A percentile compares a stretch with the other conserved stretches of the same genome.
phyloP scores from a whole-genome alignment of 2,329 filamentous ascomycete species.

The Capronia americana region DNA sequence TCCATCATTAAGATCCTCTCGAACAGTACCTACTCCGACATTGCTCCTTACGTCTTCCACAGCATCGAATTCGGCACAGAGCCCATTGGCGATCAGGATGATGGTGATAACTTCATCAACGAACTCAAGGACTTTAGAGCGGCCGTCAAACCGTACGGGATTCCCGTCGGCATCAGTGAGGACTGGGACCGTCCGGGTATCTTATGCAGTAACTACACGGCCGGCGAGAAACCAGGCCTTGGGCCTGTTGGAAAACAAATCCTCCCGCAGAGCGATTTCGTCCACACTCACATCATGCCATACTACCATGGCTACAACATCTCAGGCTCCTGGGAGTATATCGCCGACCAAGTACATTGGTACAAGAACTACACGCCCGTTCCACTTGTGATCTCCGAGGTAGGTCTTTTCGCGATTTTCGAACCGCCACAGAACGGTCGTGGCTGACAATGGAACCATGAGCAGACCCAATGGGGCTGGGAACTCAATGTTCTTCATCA shows the following conservation, averaged over 20 bases:
- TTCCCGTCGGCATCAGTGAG: constrained; percentile 24
- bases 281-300: constrained; percentile 23
- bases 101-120: constrained; percentile 21
- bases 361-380: constrained; percentile 26
- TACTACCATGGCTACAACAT: constrained; percentile 24
- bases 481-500: constrained; percentile 23
- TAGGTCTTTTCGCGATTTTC: background rate
- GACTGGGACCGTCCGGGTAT: constrained; percentile 23
- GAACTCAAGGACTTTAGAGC: constrained; percentile 18
- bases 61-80: constrained; percentile 23
- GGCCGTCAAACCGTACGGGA: constrained; percentile 15
- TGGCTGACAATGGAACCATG: background rate
- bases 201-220: constrained; percentile 17
- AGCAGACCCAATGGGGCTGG: constrained; percentile 24
- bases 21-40: constrained; percentile 14
- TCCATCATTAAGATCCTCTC: constrained; percentile 23
- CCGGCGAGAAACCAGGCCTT: constrained; percentile 14
- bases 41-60: constrained; percentile 22
- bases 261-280: constrained; percentile 20
- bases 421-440: background rate
- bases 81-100: constrained; percentile 19
- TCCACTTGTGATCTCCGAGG: constrained; percentile 21
- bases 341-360: constrained; percentile 18
- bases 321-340: constrained; percentile 19
- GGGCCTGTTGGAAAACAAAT: constrained; percentile 18